phyloP scores from a whole-genome alignment of 1,139 yeast species.

The Lodderomyces metapsilosis region DNA sequence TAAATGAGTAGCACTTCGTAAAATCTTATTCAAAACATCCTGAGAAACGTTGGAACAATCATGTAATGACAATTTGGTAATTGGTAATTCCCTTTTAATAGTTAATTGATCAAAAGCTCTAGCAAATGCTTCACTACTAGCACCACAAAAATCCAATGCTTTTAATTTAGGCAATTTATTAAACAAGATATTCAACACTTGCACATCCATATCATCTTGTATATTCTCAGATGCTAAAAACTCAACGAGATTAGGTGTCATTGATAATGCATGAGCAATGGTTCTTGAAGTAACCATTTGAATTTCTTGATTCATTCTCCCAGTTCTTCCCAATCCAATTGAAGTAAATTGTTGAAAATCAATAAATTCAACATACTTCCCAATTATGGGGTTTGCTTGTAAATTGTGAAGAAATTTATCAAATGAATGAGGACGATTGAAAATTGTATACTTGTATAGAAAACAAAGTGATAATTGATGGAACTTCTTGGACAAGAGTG shows the following conservation, averaged over 20 bases:
- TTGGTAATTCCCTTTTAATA: constrained; percentile 24
- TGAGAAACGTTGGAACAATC: constrained; percentile 80
- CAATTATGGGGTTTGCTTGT: constrained; percentile 47
- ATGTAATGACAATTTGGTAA: constrained; percentile 70
- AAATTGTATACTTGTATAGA: constrained; percentile 65
- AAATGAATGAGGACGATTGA: constrained; percentile 80
- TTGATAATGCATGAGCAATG: constrained; percentile 56
- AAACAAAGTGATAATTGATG: constrained; percentile 36
- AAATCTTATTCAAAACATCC: constrained; percentile 51
- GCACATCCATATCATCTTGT: constrained; percentile 74
- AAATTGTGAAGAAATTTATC: constrained; percentile 67
- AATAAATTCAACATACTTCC: constrained; percentile 69
- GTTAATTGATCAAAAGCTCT: constrained; percentile 53
- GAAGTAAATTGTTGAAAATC: constrained; percentile 90
- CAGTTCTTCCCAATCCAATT: constrained; percentile 86
- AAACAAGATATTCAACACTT: constrained; percentile 58
- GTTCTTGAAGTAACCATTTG: constrained; percentile 85
- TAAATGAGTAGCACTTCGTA: constrained; percentile 58
- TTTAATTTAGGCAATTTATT: constrained; percentile 59
- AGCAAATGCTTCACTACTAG: constrained; percentile 64
- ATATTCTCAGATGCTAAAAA: constrained; percentile 84
- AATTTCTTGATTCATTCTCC: constrained; percentile 85
- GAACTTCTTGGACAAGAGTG: constrained; percentile 36
- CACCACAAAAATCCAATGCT: constrained; percentile 87
- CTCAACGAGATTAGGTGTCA: constrained; percentile 70